Evolutionary conservation across 805 yeast species (phyloP).

Genomic region (Suhomyces canberraensis): DNA sequence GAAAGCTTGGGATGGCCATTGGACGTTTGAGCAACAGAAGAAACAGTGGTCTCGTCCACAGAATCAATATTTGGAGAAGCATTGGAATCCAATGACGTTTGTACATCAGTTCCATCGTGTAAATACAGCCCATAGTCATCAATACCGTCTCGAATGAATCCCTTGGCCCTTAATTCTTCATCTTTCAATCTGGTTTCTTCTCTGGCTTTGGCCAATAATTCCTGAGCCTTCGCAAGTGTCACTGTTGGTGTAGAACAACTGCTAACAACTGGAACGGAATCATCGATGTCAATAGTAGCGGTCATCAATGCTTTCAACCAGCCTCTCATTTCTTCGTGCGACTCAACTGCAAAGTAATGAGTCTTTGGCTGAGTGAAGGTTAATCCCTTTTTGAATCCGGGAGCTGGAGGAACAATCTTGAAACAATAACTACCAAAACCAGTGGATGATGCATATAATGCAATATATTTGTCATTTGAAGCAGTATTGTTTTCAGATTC

Average conservation of each 20-base stretch:
- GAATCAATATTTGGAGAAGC: conserved; percentile 31
- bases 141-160: conserved; percentile 26
- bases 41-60: conserved; percentile 31
- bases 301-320: conserved; percentile 96
- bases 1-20: conserved; percentile 25
- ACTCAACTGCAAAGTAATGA: conserved; percentile 94
- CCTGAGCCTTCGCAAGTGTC: conserved; percentile 82
- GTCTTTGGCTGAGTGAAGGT: conserved; percentile 95
- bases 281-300: conserved; percentile 95
- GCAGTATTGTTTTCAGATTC: conserved; percentile 48
- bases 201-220: conserved; percentile 75
- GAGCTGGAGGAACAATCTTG: conserved; percentile 94
- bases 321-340: conserved; percentile 83
- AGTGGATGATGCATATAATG: conserved; percentile 87
- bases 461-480: conserved; percentile 76
- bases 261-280: conserved; percentile 83
- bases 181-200: conserved; percentile 63
- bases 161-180: conserved; percentile 46
- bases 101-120: conserved; percentile 14
- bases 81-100: conserved; percentile 25
- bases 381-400: conserved; percentile 91
- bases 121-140: conserved; percentile 13
- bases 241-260: conserved; percentile 96
- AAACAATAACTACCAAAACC: conserved; percentile 94
- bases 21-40: conserved; percentile 15